Evolutionary conservation across 225 moss, liverwort and hornwort genomes (phyloP).

Genomic region (Polytrichum commune): DNA sequence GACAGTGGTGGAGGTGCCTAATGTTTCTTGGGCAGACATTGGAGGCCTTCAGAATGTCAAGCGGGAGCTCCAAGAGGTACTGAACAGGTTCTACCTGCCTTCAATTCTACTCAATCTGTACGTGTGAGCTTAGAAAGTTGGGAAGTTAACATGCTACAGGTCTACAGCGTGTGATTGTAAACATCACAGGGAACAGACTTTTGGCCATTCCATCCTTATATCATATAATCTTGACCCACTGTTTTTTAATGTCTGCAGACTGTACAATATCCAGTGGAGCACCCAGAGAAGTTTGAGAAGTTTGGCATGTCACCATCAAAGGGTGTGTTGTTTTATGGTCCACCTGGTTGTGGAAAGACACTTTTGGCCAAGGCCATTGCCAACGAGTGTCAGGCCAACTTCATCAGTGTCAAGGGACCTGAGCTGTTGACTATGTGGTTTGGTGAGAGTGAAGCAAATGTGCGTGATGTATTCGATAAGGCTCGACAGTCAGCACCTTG

Average conservation of each 20-base stretch:
- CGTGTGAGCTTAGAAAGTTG: too few relatives aligned
- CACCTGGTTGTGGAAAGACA: slow-evolving; percentile 94
- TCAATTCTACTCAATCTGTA: too few relatives aligned
- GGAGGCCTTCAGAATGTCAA: slow-evolving; percentile 93
- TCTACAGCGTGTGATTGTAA: too few relatives aligned
- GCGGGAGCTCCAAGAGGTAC: slow-evolving; percentile 97
- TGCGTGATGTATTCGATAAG: slow-evolving; percentile 91
- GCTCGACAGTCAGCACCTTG: slow-evolving; percentile 97
- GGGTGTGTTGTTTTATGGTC: slow-evolving; percentile 94
- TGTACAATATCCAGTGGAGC: slow-evolving; percentile 98
- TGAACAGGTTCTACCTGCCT: not conserved
- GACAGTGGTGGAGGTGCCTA: slow-evolving; percentile 95
- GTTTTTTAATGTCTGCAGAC: slow-evolving; percentile 37
- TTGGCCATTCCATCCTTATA: too few relatives aligned
- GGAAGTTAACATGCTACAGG: too few relatives aligned
- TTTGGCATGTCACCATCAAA: slow-evolving; percentile 99
- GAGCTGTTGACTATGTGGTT: slow-evolving; percentile 99
- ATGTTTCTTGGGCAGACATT: slow-evolving; percentile 86
- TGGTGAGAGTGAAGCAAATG: slow-evolving; percentile 96
- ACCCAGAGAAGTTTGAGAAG: slow-evolving; percentile 98
- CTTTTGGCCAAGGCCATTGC: slow-evolving; percentile 94
- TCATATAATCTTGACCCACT: too few relatives aligned
- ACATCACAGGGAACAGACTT: too few relatives aligned
- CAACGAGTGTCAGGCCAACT: slow-evolving; percentile 90
- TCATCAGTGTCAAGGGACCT: slow-evolving; percentile 95